Percentiles rank a stretch among this genome's conserved stretches.
Evolutionary conservation across 2,329 filamentous ascomycete species (phyloP).

Genomic region (Chaetothyriales sp.): DNA sequence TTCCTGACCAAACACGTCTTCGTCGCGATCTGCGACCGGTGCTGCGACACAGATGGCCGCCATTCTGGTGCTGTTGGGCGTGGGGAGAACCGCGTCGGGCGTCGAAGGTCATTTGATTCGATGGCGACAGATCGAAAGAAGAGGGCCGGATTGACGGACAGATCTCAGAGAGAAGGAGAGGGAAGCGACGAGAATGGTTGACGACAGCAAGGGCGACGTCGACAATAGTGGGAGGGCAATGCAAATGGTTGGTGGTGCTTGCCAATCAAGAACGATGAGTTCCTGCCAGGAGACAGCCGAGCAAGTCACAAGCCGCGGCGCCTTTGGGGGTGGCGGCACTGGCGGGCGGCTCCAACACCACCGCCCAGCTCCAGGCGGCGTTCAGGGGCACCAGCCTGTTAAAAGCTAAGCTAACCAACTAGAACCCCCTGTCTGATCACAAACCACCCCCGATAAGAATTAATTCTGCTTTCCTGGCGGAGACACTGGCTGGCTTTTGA

Average conservation of each 20-base stretch:
- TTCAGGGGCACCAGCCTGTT: too few species aligned
- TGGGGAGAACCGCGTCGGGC: slow-evolving; percentile 1
- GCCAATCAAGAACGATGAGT: neutral
- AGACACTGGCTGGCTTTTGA: neutral
- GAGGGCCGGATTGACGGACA: neutral
- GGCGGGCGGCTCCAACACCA: too few species aligned
- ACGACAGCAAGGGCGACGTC: neutral
- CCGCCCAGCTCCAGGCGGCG: too few species aligned
- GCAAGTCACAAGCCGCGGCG: neutral
- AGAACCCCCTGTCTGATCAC: too few species aligned
- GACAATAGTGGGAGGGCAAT: neutral
- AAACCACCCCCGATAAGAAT: too few species aligned
- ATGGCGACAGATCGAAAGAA: slow-evolving; percentile 3
- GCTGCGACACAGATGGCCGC: slow-evolving; percentile 30
- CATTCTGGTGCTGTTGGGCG: slow-evolving; percentile 24
- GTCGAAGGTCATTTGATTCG: slow-evolving; percentile 12
- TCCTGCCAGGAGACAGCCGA: neutral
- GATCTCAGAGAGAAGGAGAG: slow-evolving; percentile 2
- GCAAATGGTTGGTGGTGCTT: neutral
- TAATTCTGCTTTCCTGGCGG: too few species aligned
- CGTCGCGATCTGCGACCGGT: slow-evolving; percentile 26
- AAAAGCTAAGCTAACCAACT: too few species aligned
- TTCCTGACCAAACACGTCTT: slow-evolving; percentile 26
- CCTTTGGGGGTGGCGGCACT: too few species aligned
- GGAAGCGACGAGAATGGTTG: neutral